A percentile compares a stretch with the other conserved stretches of the same genome.
These are phyloP conservation scores for Neonectria coccinea DNA, from an alignment of 2,329 filamentous ascomycete genomes.

Conservation along the genomic window DNA sequence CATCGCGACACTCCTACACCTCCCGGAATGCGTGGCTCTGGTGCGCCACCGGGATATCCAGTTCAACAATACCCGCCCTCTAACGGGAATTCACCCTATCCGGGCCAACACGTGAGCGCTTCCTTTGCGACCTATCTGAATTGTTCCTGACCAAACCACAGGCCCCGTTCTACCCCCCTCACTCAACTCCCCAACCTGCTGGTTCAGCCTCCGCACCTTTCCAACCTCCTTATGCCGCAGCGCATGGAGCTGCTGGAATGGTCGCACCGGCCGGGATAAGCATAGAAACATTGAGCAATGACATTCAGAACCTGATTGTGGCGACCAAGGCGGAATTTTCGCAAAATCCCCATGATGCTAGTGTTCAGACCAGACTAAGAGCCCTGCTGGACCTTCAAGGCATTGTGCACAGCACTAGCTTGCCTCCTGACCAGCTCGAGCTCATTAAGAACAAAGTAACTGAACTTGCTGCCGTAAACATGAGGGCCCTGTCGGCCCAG, in stretches of 20 bases:
- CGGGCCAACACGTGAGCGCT: constrained; percentile 46
- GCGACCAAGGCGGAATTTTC: constrained; percentile 80
- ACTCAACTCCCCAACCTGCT: constrained; percentile 55
- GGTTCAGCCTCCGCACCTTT: constrained; percentile 53
- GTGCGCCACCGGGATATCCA: constrained; percentile 41
- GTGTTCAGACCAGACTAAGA: constrained; percentile 82
- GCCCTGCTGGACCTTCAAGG: constrained; percentile 85
- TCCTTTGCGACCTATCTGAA: neutral
- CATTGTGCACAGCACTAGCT: constrained; percentile 78
- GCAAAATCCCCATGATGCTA: constrained; percentile 79
- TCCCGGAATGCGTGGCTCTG: constrained; percentile 59
- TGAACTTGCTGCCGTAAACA: constrained; percentile 74
- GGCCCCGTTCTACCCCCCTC: constrained; percentile 51
- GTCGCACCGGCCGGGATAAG: constrained; percentile 63
- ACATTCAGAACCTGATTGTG: constrained; percentile 83
- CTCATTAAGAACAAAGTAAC: constrained; percentile 88
- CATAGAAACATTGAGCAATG: constrained; percentile 81
- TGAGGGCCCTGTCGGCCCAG: constrained; percentile 62
- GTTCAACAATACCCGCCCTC: constrained; percentile 45
- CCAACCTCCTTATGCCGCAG: constrained; percentile 55
- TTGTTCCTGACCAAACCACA: constrained; percentile 25
- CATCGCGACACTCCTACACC: constrained; percentile 82
- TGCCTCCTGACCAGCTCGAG: constrained; percentile 84
- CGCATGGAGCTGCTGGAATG: constrained; percentile 48
- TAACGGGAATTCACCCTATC: constrained; percentile 48